Evolutionary conservation across 768 basidiomycete species (phyloP).

Genomic region (Melanogaster broomeanus): DNA sequence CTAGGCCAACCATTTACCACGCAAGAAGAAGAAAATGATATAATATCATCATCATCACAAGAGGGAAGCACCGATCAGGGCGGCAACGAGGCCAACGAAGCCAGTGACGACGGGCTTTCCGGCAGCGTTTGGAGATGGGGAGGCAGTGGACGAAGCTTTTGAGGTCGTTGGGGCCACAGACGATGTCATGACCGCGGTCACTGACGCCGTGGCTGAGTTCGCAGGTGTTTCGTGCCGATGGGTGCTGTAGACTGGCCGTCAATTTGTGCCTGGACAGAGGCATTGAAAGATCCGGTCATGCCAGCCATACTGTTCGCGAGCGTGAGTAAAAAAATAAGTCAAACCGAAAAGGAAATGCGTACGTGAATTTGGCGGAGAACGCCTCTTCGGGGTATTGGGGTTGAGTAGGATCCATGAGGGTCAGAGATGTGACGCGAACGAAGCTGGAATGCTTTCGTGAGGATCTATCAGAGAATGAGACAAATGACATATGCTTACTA

Average conservation of each 20-base stretch:
- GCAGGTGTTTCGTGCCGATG: constrained; percentile 37
- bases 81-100: constrained; percentile 20
- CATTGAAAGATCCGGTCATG: constrained; percentile 74
- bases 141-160: not conserved
- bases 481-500: constrained; percentile 47
- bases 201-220: not conserved
- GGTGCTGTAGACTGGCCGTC: constrained; percentile 60
- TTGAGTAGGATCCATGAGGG: constrained; percentile 49
- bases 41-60: constrained; percentile 10
- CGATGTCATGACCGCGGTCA: not conserved
- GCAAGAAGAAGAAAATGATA: not conserved
- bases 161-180: not conserved
- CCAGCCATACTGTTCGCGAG: constrained; percentile 49
- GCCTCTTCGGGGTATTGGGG: constrained; percentile 62
- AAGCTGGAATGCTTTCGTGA: constrained; percentile 48
- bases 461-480: not conserved
- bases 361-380: constrained; percentile 83
- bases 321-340: not conserved
- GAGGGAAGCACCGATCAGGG: constrained; percentile 22
- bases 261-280: constrained; percentile 56
- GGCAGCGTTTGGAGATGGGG: constrained; percentile 17
- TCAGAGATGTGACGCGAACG: constrained; percentile 69
- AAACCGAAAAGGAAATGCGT: constrained; percentile 24
- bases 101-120: constrained; percentile 25
- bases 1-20: not conserved